Conservation (phyloP, 768 basidiomycete species). For the Termitomyces sp. region DNA sequence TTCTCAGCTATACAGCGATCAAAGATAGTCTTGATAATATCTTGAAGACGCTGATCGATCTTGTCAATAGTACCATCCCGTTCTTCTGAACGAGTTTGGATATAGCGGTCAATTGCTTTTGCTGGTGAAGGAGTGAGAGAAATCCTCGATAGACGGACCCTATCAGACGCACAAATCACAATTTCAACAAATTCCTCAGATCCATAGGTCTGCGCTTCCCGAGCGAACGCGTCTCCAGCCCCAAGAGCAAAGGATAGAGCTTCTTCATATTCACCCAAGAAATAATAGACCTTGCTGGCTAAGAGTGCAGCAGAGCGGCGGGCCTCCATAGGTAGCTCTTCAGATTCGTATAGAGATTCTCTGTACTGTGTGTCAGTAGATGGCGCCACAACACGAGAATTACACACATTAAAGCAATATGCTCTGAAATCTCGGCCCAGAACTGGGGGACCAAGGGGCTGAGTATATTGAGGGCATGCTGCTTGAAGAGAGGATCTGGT, state of each 20-base stretch:
- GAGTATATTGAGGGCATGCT: conserved; percentile 84
- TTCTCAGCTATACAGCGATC: conserved; percentile 78
- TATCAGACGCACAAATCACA: conserved; percentile 69
- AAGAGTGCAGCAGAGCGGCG: conserved; percentile 85
- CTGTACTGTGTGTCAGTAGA: conserved; percentile 33
- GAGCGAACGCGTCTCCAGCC: conserved; percentile 82
- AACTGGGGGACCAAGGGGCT: conserved; percentile 86
- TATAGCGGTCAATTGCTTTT: conserved; percentile 94
- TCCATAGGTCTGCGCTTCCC: conserved; percentile 53
- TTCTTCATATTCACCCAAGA: conserved; percentile 92
- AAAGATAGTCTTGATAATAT: conserved; percentile 89
- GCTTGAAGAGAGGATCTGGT: conserved; percentile 80
- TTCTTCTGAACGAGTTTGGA: conserved; percentile 60
- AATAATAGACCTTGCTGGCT: conserved; percentile 98
- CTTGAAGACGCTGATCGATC: conserved; percentile 74
- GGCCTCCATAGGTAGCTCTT: conserved; percentile 65
- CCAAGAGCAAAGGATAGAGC: conserved; percentile 92
- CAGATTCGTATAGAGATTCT: conserved; percentile 84
- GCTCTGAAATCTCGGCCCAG: conserved; percentile 98
- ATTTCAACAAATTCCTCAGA: conserved; percentile 92
- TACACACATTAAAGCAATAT: conserved; percentile 81
- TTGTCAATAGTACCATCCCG: conserved; percentile 44
- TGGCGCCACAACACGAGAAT: conserved; percentile 6
- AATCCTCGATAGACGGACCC: neutral
- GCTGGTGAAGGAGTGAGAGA: conserved; percentile 39